Base-by-base conservation (phyloP, 2,329 filamentous ascomycete genomes). In the Cryphonectria japonica region DNA sequence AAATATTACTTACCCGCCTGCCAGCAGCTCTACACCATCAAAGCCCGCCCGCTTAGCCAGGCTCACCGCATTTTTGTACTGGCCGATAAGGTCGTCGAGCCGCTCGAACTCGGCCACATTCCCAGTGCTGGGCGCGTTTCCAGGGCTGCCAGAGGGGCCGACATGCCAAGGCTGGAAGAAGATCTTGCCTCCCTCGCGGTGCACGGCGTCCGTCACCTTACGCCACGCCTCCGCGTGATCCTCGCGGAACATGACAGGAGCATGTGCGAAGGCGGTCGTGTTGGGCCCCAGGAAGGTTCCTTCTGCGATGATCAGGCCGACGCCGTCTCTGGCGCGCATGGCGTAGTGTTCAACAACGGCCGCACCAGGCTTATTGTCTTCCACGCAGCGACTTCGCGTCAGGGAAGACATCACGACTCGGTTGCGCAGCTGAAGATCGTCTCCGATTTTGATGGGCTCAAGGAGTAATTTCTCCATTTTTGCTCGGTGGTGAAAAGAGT, bases 111-210 rank as follows among this genome's bases (percentile, higher is more conserved):
- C 62, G 3, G 66, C 52, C n/a, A 72, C 41, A 16, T 70, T 69
- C 1, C 60, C 54, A 7, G 70, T 72, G 19, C 69, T 72, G 14
- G 60, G 65, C 19, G 29, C 70, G n/a, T 68, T 19, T 32, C 60
- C 50, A 54, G 14, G 34, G 68, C 46, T 50, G 14, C 34, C 16
- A 52, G 67, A 22, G 50, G 70, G 57, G 61, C 70, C 70, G 19
- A 57, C 77, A 0, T 83, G 83, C 86, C 86, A 89, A 1, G 89
- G 80, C 76, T 89, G 87, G 14, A 83, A 75, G 78, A 82, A 88
- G 73, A 88, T 86, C 74, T 82, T 84, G 54, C 81, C 82, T 34
- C 84, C 84, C 75, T 87, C 85, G 39, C 79, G 79, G 78, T 89
- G 87, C 6, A 89, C 86, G 2, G 82, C 84, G 68, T 85, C 83